Conservation (phyloP, 129 eudicot genomes). For the Artemisia argyi region DNA sequence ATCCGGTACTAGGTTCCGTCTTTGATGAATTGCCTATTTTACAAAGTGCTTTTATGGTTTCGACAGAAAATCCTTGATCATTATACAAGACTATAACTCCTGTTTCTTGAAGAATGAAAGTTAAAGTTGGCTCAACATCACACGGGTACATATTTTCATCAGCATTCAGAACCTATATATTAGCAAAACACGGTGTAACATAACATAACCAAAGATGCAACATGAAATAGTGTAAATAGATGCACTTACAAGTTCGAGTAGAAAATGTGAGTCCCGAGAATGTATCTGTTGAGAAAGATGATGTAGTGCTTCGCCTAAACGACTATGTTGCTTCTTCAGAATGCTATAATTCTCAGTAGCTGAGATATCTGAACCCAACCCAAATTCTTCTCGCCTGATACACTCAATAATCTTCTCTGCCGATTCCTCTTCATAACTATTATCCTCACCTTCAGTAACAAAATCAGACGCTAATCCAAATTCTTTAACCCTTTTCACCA, state of each 20-base stretch:
- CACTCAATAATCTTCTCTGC: constrained; percentile 54
- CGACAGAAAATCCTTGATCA: constrained; percentile 72
- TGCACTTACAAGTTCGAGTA: constrained; percentile 78
- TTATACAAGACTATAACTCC: constrained; percentile 75
- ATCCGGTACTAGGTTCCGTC: constrained; percentile 74
- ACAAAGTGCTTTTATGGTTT: constrained; percentile 91
- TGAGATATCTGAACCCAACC: constrained; percentile 62
- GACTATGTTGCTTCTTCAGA: constrained; percentile 94
- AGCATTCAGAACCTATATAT: constrained; percentile 83
- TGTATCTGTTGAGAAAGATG: constrained; percentile 88
- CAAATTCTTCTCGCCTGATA: constrained; percentile 91
- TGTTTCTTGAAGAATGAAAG: constrained; percentile 67
- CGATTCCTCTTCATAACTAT: constrained; percentile 33
- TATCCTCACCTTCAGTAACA: constrained; percentile 27
- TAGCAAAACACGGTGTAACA: background rate
- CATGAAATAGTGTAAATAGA: background rate
- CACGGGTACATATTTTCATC: constrained; percentile 83
- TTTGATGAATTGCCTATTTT: constrained; percentile 94
- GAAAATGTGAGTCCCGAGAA: constrained; percentile 94
- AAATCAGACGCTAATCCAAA: no score
- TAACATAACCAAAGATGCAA: constrained; percentile 1
- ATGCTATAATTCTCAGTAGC: constrained; percentile 56
- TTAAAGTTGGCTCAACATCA: constrained; percentile 79
- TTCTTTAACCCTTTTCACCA: no score
- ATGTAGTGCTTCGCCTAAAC: constrained; percentile 87